A percentile compares a stretch with the other conserved stretches of the same genome.
These are phyloP conservation scores for Massariosphaeria phaeospora DNA, from an alignment of 495 filamentous ascomycete species.

Conservation along the genomic window DNA sequence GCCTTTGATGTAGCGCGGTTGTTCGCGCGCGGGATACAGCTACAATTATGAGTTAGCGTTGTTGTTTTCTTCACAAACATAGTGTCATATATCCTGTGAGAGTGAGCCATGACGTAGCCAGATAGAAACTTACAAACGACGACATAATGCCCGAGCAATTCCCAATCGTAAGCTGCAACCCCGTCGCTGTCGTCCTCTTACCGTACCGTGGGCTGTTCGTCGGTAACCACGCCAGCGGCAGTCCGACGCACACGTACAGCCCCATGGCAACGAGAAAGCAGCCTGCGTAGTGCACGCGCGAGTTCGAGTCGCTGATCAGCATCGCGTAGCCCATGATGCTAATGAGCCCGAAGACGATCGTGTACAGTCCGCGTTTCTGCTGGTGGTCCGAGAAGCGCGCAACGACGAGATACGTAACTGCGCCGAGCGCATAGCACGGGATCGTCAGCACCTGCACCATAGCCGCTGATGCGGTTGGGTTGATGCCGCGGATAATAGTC, in stretches of 20 bases:
- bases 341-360: constrained; percentile 52
- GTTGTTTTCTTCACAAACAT: too few species aligned
- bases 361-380: constrained; percentile 58
- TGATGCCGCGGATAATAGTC: constrained; percentile 68
- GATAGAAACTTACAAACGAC: constrained; percentile 53
- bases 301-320: constrained; percentile 53
- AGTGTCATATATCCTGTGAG: too few species aligned
- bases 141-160: constrained; percentile 67
- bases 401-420: constrained; percentile 57
- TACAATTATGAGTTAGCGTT: constrained; percentile 7
- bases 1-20: constrained; percentile 49
- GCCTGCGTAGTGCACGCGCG: constrained; percentile 64
- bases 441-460: constrained; percentile 72
- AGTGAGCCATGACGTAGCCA: too few species aligned
- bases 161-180: constrained; percentile 64
- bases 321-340: constrained; percentile 66
- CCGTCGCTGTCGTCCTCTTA: constrained; percentile 65
- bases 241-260: constrained; percentile 62
- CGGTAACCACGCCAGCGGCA: constrained; percentile 65
- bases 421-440: constrained; percentile 67
- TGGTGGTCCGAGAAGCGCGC: constrained; percentile 58
- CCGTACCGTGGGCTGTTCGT: constrained; percentile 61
- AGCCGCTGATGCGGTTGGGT: constrained; percentile 52
- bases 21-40: constrained; percentile 42
- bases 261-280: constrained; percentile 68